These are phyloP conservation scores for Daldinia eschscholtzii DNA, from an alignment of 2,329 filamentous ascomycete genomes.

Conservation along the genomic window DNA sequence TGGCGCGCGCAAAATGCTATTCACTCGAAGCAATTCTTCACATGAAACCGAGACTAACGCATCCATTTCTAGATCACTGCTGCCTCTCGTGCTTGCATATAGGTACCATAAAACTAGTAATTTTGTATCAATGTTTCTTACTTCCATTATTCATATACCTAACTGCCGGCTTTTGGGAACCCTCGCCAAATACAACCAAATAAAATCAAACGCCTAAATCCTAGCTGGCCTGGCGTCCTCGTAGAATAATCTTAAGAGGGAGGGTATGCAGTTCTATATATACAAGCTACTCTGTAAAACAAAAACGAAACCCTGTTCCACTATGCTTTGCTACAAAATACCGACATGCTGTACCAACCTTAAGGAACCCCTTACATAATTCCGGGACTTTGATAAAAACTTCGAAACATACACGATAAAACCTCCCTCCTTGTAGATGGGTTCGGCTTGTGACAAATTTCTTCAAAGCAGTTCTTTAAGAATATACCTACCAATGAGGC, in stretches of 20 bases:
- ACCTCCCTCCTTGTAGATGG: too few relatives aligned
- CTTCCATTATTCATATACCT: background rate
- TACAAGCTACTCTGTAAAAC: conserved; percentile 15
- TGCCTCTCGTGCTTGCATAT: conserved; percentile 2
- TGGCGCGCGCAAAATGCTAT: conserved; percentile 13
- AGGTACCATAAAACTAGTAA: conserved; percentile 9
- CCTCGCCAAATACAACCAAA: background rate
- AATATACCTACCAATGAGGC: background rate
- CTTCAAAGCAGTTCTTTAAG: background rate
- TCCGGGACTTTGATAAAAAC: background rate
- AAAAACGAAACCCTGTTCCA: conserved; percentile 6
- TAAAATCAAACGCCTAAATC: conserved; percentile 21
- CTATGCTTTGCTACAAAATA: background rate
- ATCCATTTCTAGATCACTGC: conserved; percentile 15
- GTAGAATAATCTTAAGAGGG: conserved; percentile 6
- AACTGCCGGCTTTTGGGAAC: conserved; percentile 18
- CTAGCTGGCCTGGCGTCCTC: conserved; percentile 17
- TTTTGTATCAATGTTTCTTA: conserved; percentile 4
- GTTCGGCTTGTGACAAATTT: too few relatives aligned
- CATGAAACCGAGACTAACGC: conserved; percentile 22
- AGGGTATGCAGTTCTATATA: conserved; percentile 28
- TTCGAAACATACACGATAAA: background rate
- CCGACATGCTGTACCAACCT: background rate
- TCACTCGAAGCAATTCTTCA: background rate
- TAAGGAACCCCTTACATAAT: background rate